A percentile compares a stretch with the other conserved stretches of the same genome.
Evolutionary conservation across 345 rosid species (phyloP).

Genomic region (Hirschfeldia incana): DNA sequence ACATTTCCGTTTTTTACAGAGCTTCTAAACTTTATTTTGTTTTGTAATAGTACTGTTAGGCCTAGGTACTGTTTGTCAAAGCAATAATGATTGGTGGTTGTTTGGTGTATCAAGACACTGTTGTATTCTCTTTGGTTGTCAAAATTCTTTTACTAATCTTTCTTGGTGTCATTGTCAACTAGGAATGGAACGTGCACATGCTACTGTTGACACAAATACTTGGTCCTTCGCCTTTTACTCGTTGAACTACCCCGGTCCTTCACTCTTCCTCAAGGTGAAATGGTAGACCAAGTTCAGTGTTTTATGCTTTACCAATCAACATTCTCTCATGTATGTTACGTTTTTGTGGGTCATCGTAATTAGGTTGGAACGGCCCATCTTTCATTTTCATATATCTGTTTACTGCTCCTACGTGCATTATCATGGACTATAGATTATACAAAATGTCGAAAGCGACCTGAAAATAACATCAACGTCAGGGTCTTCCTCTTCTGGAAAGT

Average conservation of each 20-base stretch:
- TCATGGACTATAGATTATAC: slow-evolving; percentile 26
- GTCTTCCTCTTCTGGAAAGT: slow-evolving; percentile 36
- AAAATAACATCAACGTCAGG: slow-evolving; percentile 39
- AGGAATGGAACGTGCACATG: slow-evolving; percentile 36
- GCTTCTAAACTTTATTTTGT: background rate
- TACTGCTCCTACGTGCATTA: slow-evolving; percentile 39
- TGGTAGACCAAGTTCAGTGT: slow-evolving; percentile 35
- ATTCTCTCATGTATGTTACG: slow-evolving; percentile 27
- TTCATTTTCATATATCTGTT: slow-evolving; percentile 41
- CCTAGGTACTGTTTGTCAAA: slow-evolving; percentile 26
- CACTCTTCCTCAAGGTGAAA: slow-evolving; percentile 27
- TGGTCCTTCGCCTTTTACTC: slow-evolving; percentile 18
- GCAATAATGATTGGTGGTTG: slow-evolving; percentile 30
- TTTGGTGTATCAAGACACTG: slow-evolving; percentile 30
- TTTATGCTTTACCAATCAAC: slow-evolving; percentile 26
- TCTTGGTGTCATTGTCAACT: slow-evolving; percentile 26
- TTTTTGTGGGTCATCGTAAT: slow-evolving; percentile 39
- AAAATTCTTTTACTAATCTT: background rate
- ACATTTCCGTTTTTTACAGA: background rate
- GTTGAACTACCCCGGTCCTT: slow-evolving; percentile 21
- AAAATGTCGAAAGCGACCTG: slow-evolving; percentile 35
- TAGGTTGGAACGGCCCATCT: slow-evolving; percentile 36
- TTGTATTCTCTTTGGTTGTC: slow-evolving; percentile 19
- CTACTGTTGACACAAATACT: slow-evolving; percentile 27
- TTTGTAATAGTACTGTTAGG: slow-evolving; percentile 21